Evolutionary conservation across 2,329 filamentous ascomycete species (phyloP), one percentile per base, ranked within the genome.

Genomic region (Fulvia fulva): DNA sequence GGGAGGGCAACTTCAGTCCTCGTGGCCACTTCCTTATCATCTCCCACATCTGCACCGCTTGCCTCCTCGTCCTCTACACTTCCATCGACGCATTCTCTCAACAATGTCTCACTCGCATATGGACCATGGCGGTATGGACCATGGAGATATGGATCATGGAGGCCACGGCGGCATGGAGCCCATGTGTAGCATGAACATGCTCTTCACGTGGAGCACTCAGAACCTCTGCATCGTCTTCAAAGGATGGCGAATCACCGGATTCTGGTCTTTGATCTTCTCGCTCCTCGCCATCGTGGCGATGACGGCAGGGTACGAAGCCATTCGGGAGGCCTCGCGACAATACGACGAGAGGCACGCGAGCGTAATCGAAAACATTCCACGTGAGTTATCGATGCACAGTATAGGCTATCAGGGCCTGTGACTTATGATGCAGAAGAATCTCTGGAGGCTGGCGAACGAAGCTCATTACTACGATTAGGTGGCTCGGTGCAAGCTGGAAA

Each of bases 211-310:
- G 93, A 86, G 91, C 74, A 93, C 92, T 2, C 84, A 82, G 57
- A 89, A 97, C 77, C 90, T 99, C 64, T 99, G 94, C 82, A 95
- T 99, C 75, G 85, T 99, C 75, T 99, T 97, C 81, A 83, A 82
- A 68, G 85, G 87, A 76, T 99, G 94, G 94, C 92, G 90, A 77
- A 78, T 99, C 74, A 86, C 83, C 62, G 86, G 87, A 61, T 86
- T 87, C 2, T 70, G 83, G 53, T 88, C 88, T 32, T 87, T 99
- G 58, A 69, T 97, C 73, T 74, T 91, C 70, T 96, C 93, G 26
- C 86, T 99, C 60, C 68, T 94, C 66, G 89, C 86, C 65, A 87
- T 99, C 67, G 83, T 95, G 60, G 81, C 89, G 60, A 80, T 99
- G 64, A 89, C 88, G 32, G 90, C 91, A n/a, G 91, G 91, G 65